Percentiles rank a stretch among this genome's conserved stretches.
These are phyloP conservation scores for Quercus mongolica DNA, from an alignment of 306 rosid species.

Conservation along the genomic window DNA sequence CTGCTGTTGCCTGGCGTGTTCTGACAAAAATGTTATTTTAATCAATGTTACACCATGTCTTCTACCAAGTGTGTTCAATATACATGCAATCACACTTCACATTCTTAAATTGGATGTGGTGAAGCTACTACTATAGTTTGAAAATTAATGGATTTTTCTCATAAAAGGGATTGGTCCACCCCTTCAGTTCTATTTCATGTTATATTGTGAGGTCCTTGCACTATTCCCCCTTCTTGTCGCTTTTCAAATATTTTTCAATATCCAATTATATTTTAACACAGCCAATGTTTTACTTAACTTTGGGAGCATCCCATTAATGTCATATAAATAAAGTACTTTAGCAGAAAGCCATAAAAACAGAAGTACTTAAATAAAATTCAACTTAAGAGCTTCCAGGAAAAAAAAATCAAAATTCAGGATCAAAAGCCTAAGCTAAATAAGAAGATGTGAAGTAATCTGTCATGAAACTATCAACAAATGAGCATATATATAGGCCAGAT, in stretches of 20 bases:
- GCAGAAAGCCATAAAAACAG: not conserved
- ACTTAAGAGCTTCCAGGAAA: not conserved
- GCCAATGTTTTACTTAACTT: not conserved
- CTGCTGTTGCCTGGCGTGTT: slow-evolving; percentile 36
- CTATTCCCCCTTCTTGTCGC: not conserved
- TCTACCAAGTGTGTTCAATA: not conserved
- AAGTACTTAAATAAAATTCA: not conserved
- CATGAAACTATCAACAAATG: not conserved
- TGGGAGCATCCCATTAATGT: not conserved
- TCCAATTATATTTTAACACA: not conserved
- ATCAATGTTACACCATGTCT: not conserved
- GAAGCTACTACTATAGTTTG: not conserved
- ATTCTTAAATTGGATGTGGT: not conserved
- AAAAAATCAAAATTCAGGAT: not conserved
- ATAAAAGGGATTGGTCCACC: not conserved
- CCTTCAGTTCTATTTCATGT: not conserved
- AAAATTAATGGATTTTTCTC: not conserved
- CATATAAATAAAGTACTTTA: not conserved
- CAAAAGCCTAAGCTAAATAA: not conserved
- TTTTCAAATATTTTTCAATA: not conserved
- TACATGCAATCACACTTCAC: not conserved
- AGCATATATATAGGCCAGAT: not conserved
- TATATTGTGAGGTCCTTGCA: not conserved
- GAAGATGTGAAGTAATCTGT: not conserved
- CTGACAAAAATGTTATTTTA: slow-evolving; percentile 17